Evolutionary conservation across 208 protist genomes (phyloP), one percentile per base, ranked within the genome.

Genomic region (Crithidia thermophila): DNA sequence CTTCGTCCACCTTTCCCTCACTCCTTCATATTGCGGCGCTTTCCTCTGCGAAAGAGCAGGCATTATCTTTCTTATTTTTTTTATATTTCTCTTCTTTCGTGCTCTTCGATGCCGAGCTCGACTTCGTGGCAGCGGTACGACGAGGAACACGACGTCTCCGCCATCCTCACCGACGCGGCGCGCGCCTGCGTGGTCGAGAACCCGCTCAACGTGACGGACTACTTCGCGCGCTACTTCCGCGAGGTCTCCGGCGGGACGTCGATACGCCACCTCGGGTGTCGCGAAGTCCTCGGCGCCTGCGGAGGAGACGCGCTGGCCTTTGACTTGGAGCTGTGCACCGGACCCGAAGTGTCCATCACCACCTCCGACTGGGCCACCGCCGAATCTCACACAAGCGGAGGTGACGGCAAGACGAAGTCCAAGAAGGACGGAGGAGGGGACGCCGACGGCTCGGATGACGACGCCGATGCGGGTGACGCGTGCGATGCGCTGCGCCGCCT

Each of bases 101-200:
- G 25, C 25, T 27, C 39, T 46, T 18, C 27, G 31, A 70, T 76
- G 68, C 47, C 68, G 0, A 62, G 60, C 43, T 75, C 79, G 2
- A 53, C 89, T 16, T 91, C 90, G 27, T 95, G 90, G 87, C 81
- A 84, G 67, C 45, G 65, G 25, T 95, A 95, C 69, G 90, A 95
- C 57, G 72, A 86, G 8, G 70, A 91, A 69, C 72, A 82, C 72
- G 66, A 82, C 27, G 66, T 95, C 11, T 91, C 84, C 18, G 72
- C 77, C 4, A 55, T 93, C 13, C 65, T 95, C 11, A 95, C 90
- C 2, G 80, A 88, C 40, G 90, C 90, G 0, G 90, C 86, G 23
- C 78, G 90, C 3, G 83, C 90, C 21, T 95, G 90, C 51, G 84
- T 93, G 10, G 81, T 81, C 14, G 77, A 78, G 23, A 79, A 76